phyloP scores from a whole-genome alignment of 1,284 basidiomycete species.

The Ceratobasidium theobromae region DNA sequence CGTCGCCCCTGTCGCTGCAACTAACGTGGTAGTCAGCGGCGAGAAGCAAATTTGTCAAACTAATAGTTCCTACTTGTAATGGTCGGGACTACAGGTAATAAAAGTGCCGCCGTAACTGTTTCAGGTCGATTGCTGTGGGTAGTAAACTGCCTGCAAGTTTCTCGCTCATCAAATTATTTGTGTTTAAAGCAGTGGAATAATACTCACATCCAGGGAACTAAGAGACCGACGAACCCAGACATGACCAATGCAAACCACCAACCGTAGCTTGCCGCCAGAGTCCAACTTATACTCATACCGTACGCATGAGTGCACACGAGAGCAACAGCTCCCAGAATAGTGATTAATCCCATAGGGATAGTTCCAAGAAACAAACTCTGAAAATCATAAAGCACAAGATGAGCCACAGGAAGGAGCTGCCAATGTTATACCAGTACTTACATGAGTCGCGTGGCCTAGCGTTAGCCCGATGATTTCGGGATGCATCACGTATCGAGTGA shows the following conservation, averaged over 20 bases:
- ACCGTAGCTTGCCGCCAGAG: constrained; percentile 23
- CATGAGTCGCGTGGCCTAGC: constrained; percentile 21
- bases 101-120: constrained; percentile 25
- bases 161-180: neutral
- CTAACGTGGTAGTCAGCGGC: constrained; percentile 4
- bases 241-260: constrained; percentile 32
- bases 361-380: constrained; percentile 29
- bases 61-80: constrained; percentile 11
- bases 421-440: neutral
- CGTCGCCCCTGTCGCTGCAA: constrained; percentile 23
- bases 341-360: constrained; percentile 28
- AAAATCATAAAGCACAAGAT: neutral
- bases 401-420: neutral
- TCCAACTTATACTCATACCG: constrained; percentile 6
- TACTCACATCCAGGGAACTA: constrained; percentile 30
- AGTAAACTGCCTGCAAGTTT: constrained; percentile 20
- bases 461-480: constrained; percentile 26
- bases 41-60: neutral
- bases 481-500: constrained; percentile 24
- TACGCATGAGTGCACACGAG: constrained; percentile 26
- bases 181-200: neutral
- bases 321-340: constrained; percentile 21
- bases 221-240: constrained; percentile 17
- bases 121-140: constrained; percentile 26
- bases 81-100: constrained; percentile 28